Base-by-base conservation (phyloP, 176 grass and related monocot species). In the Ananas comosus region DNA sequence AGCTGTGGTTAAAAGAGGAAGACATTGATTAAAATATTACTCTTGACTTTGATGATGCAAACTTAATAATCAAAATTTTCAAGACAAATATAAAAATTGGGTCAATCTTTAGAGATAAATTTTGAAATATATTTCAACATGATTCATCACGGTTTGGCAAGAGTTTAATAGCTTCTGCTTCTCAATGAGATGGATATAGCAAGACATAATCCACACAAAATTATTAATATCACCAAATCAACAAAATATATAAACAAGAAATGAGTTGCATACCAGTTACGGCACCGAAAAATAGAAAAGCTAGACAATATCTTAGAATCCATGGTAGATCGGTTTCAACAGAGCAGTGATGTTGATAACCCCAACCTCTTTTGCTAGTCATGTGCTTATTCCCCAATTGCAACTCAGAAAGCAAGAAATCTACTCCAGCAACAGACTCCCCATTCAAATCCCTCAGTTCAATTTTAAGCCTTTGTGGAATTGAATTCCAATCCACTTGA, bases 401-500 rank as follows among this genome's bases (percentile, higher is more conserved):
- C 71, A 92, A 61, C 67, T 97, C 93, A 23, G 83, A 83, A 68
- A 85, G 48, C 53, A 79, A 79, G 72, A 97, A 83, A 72, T 80
- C 83, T 66, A 92, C 82, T 11, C 64, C 78, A 72, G 49, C 79
- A 80, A 85, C 86, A 50, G 82, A 51, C 67, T 65, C 71, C 9
- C 93, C 84, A 69, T 83, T 57, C 23, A 81, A 54, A 79, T 89
- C 82, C 79, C 74, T 90, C 61, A 92, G 57, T 83, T 92, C 86
- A 76, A 88, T 59, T 87, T 87, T 92, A 65, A 90, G 73, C 70
- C 12, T 77, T 8, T 59, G 77, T 61, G 86, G 80, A 53, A 75
- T 72, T 53, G 66, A 61, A 65, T 78, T 71, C 93, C 93, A 97
- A 83, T 92, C 50, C 70, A 97, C 83, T 71, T 92, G 69, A 69